Conservation (phyloP, 306 rosid species). For the Cicer judaicum region DNA sequence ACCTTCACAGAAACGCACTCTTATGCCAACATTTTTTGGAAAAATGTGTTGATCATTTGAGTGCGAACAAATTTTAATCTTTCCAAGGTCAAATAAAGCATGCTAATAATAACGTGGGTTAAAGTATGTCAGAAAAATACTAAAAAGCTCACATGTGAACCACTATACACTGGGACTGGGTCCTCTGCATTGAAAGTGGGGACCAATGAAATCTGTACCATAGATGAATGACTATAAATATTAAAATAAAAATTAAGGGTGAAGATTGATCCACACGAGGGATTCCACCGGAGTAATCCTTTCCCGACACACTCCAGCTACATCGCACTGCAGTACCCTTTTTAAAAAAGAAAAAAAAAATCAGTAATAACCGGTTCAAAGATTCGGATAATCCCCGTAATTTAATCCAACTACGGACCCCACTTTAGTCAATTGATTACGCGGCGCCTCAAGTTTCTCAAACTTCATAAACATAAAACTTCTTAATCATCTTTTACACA, state of each 20-base stretch:
- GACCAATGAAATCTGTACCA: too few species aligned
- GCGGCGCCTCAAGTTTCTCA: conserved; percentile 49
- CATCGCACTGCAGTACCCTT: not conserved
- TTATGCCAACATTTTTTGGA: too few species aligned
- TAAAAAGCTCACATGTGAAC: conserved; percentile 1
- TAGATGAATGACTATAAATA: too few species aligned
- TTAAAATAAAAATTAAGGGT: too few species aligned
- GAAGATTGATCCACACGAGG: too few species aligned
- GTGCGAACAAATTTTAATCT: too few species aligned
- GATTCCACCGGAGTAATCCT: too few species aligned
- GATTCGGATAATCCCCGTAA: conserved; percentile 46
- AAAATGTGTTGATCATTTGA: too few species aligned
- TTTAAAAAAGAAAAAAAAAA: not conserved
- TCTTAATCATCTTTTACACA: not conserved
- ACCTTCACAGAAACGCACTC: too few species aligned
- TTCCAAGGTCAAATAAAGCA: not conserved
- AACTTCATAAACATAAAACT: too few species aligned
- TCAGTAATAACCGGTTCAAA: not conserved
- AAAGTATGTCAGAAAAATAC: not conserved
- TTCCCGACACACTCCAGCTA: not conserved
- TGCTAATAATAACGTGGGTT: not conserved
- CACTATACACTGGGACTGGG: not conserved
- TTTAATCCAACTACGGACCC: conserved; percentile 8
- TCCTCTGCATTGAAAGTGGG: too few species aligned
- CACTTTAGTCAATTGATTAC: conserved; percentile 26